Evolutionary conservation across 441 rosid species (phyloP).

Genomic region (Omphalea diandra): DNA sequence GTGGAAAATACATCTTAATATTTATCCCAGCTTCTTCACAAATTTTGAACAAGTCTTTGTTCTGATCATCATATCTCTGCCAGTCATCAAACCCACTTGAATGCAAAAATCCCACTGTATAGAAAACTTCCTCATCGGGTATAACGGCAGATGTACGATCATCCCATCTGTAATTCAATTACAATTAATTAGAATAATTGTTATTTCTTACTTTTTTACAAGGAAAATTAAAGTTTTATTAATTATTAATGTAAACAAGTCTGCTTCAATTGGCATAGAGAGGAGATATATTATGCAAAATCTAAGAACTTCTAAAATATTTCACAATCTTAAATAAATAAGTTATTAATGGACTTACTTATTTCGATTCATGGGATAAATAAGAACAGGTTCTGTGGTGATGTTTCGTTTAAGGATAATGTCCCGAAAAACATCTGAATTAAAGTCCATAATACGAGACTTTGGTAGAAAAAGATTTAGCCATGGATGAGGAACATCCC

Average conservation of each 20-base stretch:
- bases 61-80: constrained; percentile 57
- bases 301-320: too few relatives aligned
- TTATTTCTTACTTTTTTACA: too few relatives aligned
- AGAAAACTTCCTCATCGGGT: constrained; percentile 80
- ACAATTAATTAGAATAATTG: neutral
- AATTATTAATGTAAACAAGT: too few relatives aligned
- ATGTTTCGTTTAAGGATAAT: constrained; percentile 62
- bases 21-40: constrained; percentile 56
- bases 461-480: constrained; percentile 74
- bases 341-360: too few relatives aligned
- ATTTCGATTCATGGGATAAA: constrained; percentile 79
- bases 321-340: too few relatives aligned
- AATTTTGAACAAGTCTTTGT: constrained; percentile 50
- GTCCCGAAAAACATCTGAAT: constrained; percentile 58
- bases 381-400: constrained; percentile 65
- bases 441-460: constrained; percentile 61
- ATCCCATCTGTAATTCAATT: constrained; percentile 65
- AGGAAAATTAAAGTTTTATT: too few relatives aligned
- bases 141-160: constrained; percentile 59
- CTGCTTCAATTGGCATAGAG: too few relatives aligned
- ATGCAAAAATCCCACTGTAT: constrained; percentile 74
- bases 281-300: too few relatives aligned
- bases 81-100: constrained; percentile 61
- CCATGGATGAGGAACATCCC: constrained; percentile 99
- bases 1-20: constrained; percentile 65